These are phyloP conservation scores for Cantharellus anzutake DNA, from an alignment of 768 basidiomycete genomes.

Conservation along the genomic window DNA sequence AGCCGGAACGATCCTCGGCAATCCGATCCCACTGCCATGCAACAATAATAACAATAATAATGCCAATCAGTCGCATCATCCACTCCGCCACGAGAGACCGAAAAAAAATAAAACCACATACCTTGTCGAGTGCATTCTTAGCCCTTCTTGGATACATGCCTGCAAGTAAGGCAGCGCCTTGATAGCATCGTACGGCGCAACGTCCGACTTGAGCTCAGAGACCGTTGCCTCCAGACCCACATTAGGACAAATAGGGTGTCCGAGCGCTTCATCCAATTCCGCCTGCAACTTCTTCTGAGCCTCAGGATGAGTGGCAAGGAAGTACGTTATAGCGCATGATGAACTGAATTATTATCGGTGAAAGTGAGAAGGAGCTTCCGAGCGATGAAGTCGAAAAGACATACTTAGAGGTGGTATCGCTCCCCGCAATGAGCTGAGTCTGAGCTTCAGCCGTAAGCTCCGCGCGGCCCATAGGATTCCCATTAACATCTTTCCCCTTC, in stretches of 20 bases:
- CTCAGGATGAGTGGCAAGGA: slow-evolving; percentile 47
- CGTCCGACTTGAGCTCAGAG: not conserved
- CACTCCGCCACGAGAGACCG: not conserved
- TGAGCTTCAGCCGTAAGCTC: slow-evolving; percentile 81
- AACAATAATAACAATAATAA: not conserved
- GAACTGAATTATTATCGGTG: slow-evolving; percentile 29
- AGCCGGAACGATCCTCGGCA: slow-evolving; percentile 57
- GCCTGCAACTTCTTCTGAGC: slow-evolving; percentile 53
- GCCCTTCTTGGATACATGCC: slow-evolving; percentile 72
- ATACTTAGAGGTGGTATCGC: slow-evolving; percentile 86
- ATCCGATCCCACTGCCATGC: slow-evolving; percentile 34
- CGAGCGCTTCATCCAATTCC: slow-evolving; percentile 48
- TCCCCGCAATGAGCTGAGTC: slow-evolving; percentile 74
- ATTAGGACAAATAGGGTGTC: slow-evolving; percentile 18
- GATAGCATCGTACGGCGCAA: slow-evolving; percentile 36
- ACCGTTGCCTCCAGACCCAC: not conserved
- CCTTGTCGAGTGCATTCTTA: slow-evolving; percentile 62
- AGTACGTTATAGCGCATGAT: slow-evolving; percentile 74
- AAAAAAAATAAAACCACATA: not conserved
- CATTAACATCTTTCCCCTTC: slow-evolving; percentile 52
- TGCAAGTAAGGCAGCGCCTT: slow-evolving; percentile 65
- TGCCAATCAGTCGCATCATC: not conserved
- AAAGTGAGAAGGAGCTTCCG: not conserved
- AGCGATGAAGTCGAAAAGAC: slow-evolving; percentile 10
- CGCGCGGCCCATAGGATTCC: slow-evolving; percentile 57